Conservation (phyloP, 441 rosid species). For the Populus hybrid region DNA sequence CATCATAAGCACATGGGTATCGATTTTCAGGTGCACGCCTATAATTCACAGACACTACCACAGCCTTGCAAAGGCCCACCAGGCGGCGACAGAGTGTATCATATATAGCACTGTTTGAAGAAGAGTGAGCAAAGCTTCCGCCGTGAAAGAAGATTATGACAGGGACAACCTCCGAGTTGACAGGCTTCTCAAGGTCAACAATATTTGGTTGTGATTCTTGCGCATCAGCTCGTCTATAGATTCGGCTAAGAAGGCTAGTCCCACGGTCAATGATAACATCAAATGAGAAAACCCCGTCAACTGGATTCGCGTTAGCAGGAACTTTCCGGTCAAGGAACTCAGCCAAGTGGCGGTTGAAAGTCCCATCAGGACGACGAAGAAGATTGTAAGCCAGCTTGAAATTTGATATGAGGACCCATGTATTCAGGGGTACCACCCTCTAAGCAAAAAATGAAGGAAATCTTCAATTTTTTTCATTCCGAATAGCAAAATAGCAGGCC, state of each 20-base stretch:
- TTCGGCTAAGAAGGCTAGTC: constrained; percentile 69
- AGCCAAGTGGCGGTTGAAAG: constrained; percentile 83
- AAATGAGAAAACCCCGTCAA: constrained; percentile 86
- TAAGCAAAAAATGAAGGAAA: constrained; percentile 24
- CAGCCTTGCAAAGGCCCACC: constrained; percentile 56
- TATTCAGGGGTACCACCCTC: constrained; percentile 93
- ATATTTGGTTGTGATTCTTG: constrained; percentile 39
- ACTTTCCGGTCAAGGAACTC: constrained; percentile 94
- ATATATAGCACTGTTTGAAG: constrained; percentile 80
- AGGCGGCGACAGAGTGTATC: constrained; percentile 87
- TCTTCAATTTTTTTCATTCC: not conserved
- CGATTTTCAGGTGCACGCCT: constrained; percentile 86
- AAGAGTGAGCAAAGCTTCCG: constrained; percentile 93
- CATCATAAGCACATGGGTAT: constrained; percentile 85
- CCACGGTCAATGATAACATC: constrained; percentile 72
- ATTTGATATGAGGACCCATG: constrained; percentile 94
- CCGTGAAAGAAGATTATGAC: constrained; percentile 92
- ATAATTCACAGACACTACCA: constrained; percentile 85
- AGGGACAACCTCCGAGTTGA: constrained; percentile 65
- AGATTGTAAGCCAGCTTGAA: constrained; percentile 90
- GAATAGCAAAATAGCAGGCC: not conserved
- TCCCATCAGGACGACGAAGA: constrained; percentile 29
- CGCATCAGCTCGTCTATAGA: constrained; percentile 45
- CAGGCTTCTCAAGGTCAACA: constrained; percentile 55
- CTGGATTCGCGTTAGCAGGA: constrained; percentile 66